Conservation (phyloP, 441 rosid genomes). For the Sinapis alba region DNA sequence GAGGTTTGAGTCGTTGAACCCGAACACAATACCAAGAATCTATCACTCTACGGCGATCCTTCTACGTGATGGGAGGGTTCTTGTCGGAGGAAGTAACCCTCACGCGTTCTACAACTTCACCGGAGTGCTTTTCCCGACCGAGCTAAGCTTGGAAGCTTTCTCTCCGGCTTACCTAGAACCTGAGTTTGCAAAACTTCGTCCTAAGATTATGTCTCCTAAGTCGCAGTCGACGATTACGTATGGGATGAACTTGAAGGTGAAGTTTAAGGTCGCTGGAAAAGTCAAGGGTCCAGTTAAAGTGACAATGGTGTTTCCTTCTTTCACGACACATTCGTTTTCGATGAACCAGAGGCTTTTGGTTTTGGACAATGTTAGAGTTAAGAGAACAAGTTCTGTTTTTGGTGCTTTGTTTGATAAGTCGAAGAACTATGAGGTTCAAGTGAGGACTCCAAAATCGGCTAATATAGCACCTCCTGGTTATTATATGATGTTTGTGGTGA, state of each 20-base stretch:
- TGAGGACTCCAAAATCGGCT: constrained; percentile 42
- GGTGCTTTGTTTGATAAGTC: not conserved
- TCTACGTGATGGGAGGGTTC: constrained; percentile 66
- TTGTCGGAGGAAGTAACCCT: constrained; percentile 65
- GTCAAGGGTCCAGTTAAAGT: constrained; percentile 39
- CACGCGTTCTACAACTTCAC: constrained; percentile 51
- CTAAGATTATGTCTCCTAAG: constrained; percentile 38
- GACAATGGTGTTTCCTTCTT: constrained; percentile 57
- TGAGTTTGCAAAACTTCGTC: constrained; percentile 36
- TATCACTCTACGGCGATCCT: constrained; percentile 63
- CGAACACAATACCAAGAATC: constrained; percentile 54
- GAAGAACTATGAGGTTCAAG: constrained; percentile 37
- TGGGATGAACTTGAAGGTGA: constrained; percentile 20
- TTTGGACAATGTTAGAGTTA: constrained; percentile 35
- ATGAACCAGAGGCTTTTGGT: constrained; percentile 62
- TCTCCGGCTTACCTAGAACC: constrained; percentile 49
- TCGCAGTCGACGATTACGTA: constrained; percentile 39
- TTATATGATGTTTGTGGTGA: constrained; percentile 56
- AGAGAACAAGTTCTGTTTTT: not conserved
- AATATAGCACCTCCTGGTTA: constrained; percentile 56
- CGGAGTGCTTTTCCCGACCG: constrained; percentile 58
- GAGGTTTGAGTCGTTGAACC: constrained; percentile 48
- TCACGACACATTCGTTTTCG: constrained; percentile 59
- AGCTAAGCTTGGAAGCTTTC: constrained; percentile 60
- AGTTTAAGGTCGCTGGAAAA: constrained; percentile 29